Evolutionary conservation across 495 filamentous ascomycete genomes (phyloP).

Genomic region (Hypoxylon subgilvum): DNA sequence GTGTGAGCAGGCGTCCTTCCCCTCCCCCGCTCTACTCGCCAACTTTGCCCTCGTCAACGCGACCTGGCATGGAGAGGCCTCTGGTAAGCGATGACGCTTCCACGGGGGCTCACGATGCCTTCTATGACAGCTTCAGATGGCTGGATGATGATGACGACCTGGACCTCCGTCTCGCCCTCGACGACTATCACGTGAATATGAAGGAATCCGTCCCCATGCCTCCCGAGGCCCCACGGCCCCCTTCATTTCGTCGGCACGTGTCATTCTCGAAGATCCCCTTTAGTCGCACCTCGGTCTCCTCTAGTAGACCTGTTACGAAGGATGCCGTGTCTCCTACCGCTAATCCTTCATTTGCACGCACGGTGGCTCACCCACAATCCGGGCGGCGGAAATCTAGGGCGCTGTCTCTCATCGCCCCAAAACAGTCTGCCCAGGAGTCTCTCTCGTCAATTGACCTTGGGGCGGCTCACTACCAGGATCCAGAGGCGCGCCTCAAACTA

Average conservation of each 20-base stretch:
- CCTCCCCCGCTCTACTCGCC: constrained; percentile 36
- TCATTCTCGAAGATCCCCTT: constrained; percentile 63
- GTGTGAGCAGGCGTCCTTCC: constrained; percentile 45
- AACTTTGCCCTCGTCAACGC: constrained; percentile 34
- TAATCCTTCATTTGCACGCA: constrained; percentile 46
- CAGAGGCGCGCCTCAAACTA: constrained; percentile 84
- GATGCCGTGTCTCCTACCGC: constrained; percentile 42
- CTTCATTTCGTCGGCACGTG: constrained; percentile 59
- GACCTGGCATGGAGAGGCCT: constrained; percentile 50
- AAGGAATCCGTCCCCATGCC: constrained; percentile 49
- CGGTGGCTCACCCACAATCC: constrained; percentile 39
- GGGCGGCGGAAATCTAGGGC: constrained; percentile 55
- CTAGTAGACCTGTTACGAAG: constrained; percentile 51
- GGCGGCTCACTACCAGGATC: constrained; percentile 87
- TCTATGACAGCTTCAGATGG: constrained; percentile 78
- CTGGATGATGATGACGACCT: constrained; percentile 79
- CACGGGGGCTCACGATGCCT: constrained; percentile 39
- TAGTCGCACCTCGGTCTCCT: constrained; percentile 54
- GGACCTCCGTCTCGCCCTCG: constrained; percentile 67
- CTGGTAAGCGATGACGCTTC: constrained; percentile 27
- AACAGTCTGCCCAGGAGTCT: constrained; percentile 53
- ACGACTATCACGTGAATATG: constrained; percentile 60
- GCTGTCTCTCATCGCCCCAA: constrained; percentile 56
- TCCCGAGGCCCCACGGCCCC: constrained; percentile 47
- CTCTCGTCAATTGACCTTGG: constrained; percentile 70